Conservation (phyloP, 1,139 yeast species). For the Magnusiomyces sp. region DNA sequence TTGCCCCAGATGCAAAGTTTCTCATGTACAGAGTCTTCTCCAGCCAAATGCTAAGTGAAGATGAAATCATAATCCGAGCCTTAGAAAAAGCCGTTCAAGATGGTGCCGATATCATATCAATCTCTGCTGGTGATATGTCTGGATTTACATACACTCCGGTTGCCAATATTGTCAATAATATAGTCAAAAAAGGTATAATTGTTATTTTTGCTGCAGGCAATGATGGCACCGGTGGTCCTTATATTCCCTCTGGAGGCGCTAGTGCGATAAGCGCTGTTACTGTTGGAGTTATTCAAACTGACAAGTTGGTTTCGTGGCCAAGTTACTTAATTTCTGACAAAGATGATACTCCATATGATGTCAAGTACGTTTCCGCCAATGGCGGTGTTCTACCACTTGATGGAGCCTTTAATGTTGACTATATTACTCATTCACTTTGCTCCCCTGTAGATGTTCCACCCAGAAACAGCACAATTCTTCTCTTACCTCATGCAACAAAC, state of each 20-base stretch:
- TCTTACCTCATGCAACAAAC: neutral
- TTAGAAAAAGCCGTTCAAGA: slow-evolving; percentile 17
- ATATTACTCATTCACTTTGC: neutral
- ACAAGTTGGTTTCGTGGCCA: slow-evolving; percentile 11
- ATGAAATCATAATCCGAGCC: slow-evolving; percentile 17
- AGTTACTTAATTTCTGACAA: slow-evolving; percentile 4
- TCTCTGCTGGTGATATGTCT: slow-evolving; percentile 14
- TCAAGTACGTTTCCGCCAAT: slow-evolving; percentile 5
- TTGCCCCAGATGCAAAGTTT: slow-evolving; percentile 31
- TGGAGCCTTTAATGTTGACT: slow-evolving; percentile 6
- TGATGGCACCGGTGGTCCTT: slow-evolving; percentile 10
- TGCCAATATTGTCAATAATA: neutral
- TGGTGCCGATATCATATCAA: slow-evolving; percentile 17
- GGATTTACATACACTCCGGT: slow-evolving; percentile 2
- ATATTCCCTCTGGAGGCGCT: slow-evolving; percentile 2
- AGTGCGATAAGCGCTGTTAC: neutral
- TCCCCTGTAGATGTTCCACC: neutral
- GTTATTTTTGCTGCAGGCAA: slow-evolving; percentile 12
- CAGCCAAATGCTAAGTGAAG: slow-evolving; percentile 11
- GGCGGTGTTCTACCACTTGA: slow-evolving; percentile 8
- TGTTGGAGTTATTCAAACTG: slow-evolving; percentile 8
- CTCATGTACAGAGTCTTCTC: slow-evolving; percentile 19
- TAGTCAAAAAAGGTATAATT: slow-evolving; percentile 7
- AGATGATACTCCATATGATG: neutral
- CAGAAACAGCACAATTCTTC: neutral